These are phyloP conservation scores for Mollisiaceae sp. DNA, from an alignment of 2,329 filamentous ascomycete species.

Conservation along the genomic window DNA sequence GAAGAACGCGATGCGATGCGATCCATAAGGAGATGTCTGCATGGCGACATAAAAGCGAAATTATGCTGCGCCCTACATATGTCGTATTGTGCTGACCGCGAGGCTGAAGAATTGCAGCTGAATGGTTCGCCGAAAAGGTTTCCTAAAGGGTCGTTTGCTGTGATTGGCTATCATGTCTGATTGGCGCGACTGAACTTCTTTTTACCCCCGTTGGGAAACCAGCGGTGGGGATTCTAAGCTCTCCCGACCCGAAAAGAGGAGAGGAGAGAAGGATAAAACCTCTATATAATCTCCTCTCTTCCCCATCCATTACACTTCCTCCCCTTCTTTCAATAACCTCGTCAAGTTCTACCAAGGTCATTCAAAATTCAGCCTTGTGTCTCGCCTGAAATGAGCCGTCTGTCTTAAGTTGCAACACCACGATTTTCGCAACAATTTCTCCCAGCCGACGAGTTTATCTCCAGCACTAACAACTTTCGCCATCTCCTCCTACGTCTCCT, in stretches of 20 bases:
- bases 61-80: neutral
- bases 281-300: neutral
- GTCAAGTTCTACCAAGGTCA: neutral
- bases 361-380: neutral
- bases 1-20: neutral
- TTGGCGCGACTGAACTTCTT: neutral
- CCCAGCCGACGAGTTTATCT: neutral
- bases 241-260: neutral
- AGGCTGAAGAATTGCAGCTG: neutral
- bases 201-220: neutral
- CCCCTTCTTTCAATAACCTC: too few species aligned
- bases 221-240: neutral
- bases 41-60: slow-evolving; percentile 2
- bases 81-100: neutral
- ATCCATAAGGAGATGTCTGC: neutral
- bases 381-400: neutral
- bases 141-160: neutral
- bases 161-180: neutral
- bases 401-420: neutral
- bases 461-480: neutral
- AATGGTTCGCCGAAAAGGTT: neutral
- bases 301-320: neutral
- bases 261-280: neutral
- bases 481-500: neutral
- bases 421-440: slow-evolving; percentile 1